Conservation (phyloP, 2,329 filamentous ascomycete genomes). For the Fonsecaea nubica region DNA sequence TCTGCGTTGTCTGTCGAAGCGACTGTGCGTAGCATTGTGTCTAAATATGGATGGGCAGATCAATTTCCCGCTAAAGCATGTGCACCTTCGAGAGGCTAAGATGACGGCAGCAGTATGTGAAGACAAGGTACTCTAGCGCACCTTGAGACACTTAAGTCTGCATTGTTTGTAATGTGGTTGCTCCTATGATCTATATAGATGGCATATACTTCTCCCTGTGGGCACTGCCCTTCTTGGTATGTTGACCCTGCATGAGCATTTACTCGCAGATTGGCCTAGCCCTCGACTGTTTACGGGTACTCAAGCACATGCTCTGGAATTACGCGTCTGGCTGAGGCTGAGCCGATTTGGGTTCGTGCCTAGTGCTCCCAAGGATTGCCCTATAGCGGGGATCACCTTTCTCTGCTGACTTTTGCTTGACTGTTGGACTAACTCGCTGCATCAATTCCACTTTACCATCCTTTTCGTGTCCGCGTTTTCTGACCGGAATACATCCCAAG, state of each 20-base stretch:
- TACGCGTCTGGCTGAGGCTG: conserved; percentile 24
- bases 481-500: background rate
- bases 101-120: background rate
- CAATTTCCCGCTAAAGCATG: background rate
- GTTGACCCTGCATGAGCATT: conserved; percentile 7
- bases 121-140: background rate
- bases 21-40: background rate
- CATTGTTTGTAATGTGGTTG: background rate
- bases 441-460: background rate
- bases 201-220: background rate
- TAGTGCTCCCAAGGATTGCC: background rate
- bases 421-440: background rate
- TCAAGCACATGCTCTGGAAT: background rate
- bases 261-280: background rate
- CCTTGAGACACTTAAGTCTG: background rate
- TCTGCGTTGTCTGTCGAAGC: background rate
- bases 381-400: background rate
- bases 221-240: conserved; percentile 2
- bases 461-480: background rate
- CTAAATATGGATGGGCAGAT: conserved; percentile 1
- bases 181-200: background rate
- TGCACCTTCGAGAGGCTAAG: background rate
- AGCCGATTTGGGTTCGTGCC: conserved; percentile 10
- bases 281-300: background rate
- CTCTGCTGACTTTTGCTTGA: background rate